Conservation (phyloP, 495 filamentous ascomycete species). For the Trypethelium eluteriae region DNA sequence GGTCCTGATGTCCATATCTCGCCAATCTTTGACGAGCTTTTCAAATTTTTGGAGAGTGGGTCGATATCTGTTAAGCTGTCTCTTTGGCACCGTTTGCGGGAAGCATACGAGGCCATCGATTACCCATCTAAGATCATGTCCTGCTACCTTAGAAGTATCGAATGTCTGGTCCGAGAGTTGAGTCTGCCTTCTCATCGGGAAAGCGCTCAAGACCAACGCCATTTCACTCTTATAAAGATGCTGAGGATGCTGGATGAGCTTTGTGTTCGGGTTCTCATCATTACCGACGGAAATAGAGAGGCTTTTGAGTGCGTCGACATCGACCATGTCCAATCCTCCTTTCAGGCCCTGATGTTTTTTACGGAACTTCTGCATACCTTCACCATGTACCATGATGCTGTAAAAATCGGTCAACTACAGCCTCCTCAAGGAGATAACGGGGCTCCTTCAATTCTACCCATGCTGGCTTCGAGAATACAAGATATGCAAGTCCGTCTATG, state of each 20-base stretch:
- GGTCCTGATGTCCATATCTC: conserved; percentile 3
- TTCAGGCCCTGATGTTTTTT: conserved; percentile 58
- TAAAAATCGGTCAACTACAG: conserved; percentile 59
- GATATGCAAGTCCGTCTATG: conserved; percentile 87
- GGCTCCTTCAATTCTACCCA: conserved; percentile 31
- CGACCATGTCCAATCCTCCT: conserved; percentile 60
- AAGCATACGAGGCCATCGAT: conserved; percentile 75
- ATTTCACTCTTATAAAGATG: conserved; percentile 60
- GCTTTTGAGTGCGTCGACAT: conserved; percentile 80
- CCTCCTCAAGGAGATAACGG: conserved; percentile 37
- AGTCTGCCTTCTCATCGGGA: conserved; percentile 55
- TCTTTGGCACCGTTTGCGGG: conserved; percentile 78
- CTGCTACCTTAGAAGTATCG: conserved; percentile 75
- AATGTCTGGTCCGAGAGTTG: conserved; percentile 69
- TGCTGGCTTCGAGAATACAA: conserved; percentile 63
- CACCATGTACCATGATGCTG: conserved; percentile 71
- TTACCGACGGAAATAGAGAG: conserved; percentile 53
- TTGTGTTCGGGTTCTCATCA: conserved; percentile 54
- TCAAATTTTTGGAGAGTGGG: conserved; percentile 71
- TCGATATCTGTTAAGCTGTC: conserved; percentile 74
- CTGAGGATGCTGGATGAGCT: conserved; percentile 70
- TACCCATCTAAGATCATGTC: conserved; percentile 80
- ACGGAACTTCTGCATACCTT: conserved; percentile 67
- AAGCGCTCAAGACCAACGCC: conserved; percentile 53
- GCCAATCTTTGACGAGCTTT: conserved; percentile 50